Conservation (phyloP, 2,329 filamentous ascomycete genomes). For the Phaeomoniella chlamydospora region DNA sequence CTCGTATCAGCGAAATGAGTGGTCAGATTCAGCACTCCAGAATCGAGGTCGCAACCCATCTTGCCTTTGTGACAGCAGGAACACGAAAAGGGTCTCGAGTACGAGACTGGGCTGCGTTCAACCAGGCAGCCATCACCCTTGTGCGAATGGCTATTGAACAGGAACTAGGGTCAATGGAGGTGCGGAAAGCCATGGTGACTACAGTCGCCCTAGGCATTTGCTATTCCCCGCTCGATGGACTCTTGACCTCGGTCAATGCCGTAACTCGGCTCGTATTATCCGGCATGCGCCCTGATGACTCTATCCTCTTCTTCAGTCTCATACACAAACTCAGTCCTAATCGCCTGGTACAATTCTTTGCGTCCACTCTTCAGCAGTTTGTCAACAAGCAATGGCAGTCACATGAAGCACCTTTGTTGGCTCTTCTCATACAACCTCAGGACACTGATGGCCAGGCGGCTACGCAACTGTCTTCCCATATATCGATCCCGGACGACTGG, state of each 20-base stretch:
- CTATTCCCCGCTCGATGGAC: slow-evolving; percentile 61
- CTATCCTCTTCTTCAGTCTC: slow-evolving; percentile 73
- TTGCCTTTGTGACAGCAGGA: slow-evolving; percentile 35
- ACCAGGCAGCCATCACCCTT: slow-evolving; percentile 40
- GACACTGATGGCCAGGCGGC: background rate
- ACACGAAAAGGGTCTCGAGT: slow-evolving; percentile 73
- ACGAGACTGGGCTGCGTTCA: slow-evolving; percentile 52
- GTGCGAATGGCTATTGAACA: slow-evolving; percentile 25
- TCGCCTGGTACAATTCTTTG: slow-evolving; percentile 64
- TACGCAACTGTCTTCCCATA: background rate
- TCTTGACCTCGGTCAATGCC: slow-evolving; percentile 54
- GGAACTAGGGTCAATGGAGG: slow-evolving; percentile 12
- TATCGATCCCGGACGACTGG: background rate
- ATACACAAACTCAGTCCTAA: slow-evolving; percentile 59
- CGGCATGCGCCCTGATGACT: slow-evolving; percentile 54
- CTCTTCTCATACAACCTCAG: background rate
- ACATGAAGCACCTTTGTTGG: slow-evolving; percentile 21
- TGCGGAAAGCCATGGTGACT: slow-evolving; percentile 24
- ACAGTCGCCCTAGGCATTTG: slow-evolving; percentile 53
- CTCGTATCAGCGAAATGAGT: slow-evolving; percentile 6
- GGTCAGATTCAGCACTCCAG: background rate
- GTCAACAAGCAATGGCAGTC: slow-evolving; percentile 56
- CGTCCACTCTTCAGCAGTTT: slow-evolving; percentile 75
- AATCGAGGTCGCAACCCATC: slow-evolving; percentile 49
- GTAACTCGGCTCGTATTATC: slow-evolving; percentile 52